Base-by-base conservation (phyloP, 2,329 filamentous ascomycete species). In the Talaromyces atroroseus region DNA sequence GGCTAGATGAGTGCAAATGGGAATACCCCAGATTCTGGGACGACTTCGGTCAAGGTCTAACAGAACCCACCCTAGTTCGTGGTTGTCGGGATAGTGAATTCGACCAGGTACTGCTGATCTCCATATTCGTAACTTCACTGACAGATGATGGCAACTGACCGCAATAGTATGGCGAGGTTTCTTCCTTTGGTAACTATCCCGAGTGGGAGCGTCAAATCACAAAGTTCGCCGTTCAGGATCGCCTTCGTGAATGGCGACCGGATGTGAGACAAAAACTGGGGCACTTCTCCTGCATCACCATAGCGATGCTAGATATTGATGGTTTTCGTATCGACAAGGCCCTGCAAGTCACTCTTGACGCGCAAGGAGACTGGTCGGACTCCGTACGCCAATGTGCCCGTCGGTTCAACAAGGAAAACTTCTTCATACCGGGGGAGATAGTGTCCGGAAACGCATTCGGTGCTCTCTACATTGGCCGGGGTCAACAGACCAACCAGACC, bases 171-270 rank as follows among this genome's bases (percentile, higher is more conserved):
- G 82, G 82, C 52, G 81, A 84, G 60, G 78, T 78, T 26, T 78
- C 80, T 61, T 80, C 80, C 50, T 82, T 83, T 59, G 82, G 81
- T 56, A 75, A 80, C 8, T 82, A 79, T 60, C 75, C 79, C 0
- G 80, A 83, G 62, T 84, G 79, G 78, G 73, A 82, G 62, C 79
- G 80, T 59, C 80, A 84, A 64, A 72, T 85, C 20, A 76, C 80
- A 42, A 84, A 84, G 62, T 85, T 84, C 67, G 81, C 80, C 44
- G 82, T 84, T 1, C 82, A 85, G 66, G 82, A 85, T 68, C 81
- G 82, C 60, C 73, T 85, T 2, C 76, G 82, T 50, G 81, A 83
- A 58, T 85, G 82, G 82, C 64, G 76, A 20, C 77, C 79, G 3
- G 75, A 77, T 7, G 81, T 84, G 0, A 69, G 77, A 20, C 71